Evolutionary conservation across 345 rosid species (phyloP).

Genomic region (Viola odorata): DNA sequence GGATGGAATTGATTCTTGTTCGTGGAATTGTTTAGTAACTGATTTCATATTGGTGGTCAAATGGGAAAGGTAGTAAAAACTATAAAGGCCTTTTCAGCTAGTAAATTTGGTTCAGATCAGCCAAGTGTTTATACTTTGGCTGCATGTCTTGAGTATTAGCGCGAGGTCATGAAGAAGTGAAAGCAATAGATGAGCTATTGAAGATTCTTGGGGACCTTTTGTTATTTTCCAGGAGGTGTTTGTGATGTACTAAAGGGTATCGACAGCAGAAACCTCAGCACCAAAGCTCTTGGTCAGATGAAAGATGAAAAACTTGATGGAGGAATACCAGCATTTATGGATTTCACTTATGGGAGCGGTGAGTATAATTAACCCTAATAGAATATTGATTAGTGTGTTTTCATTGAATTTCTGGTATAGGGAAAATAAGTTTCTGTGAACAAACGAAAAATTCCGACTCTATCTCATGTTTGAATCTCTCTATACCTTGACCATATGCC

Average conservation of each 20-base stretch:
- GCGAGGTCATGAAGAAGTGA: constrained; percentile 20
- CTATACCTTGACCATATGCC: no score
- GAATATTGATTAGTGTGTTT: no score
- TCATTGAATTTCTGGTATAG: no score
- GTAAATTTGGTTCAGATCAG: constrained; percentile 20
- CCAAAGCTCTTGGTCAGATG: not conserved
- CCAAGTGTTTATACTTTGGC: constrained; percentile 22
- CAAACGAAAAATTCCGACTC: no score
- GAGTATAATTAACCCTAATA: no score
- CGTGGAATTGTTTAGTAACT: constrained; percentile 36
- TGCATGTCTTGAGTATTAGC: constrained; percentile 32
- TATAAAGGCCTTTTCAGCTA: constrained; percentile 31
- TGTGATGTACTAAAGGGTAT: not conserved
- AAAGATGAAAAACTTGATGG: not conserved
- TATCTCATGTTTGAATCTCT: no score
- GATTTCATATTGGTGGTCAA: constrained; percentile 25
- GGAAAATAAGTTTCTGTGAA: no score
- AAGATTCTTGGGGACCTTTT: constrained; percentile 6
- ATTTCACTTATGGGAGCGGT: not conserved
- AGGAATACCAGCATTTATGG: not conserved
- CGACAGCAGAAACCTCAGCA: not conserved
- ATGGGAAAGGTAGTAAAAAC: constrained; percentile 38
- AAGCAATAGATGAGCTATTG: constrained; percentile 17
- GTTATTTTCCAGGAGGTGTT: not conserved
- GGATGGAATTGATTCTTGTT: constrained; percentile 22